Evolutionary conservation across 148 eudicot genomes (phyloP).

Genomic region (Dianthus caryophyllus): DNA sequence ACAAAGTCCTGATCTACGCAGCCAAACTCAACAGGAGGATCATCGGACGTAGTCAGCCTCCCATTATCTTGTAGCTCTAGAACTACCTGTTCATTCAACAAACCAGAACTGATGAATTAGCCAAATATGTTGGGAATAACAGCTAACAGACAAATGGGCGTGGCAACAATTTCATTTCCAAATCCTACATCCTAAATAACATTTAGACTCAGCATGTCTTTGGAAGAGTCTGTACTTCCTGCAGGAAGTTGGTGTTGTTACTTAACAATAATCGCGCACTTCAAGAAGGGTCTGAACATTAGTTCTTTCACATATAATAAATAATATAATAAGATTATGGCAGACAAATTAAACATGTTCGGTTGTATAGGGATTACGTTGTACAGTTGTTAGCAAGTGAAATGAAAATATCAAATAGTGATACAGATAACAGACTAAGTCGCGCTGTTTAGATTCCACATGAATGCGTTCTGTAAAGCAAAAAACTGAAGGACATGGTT

Average conservation of each 20-base stretch:
- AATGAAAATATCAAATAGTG: background rate
- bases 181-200: background rate
- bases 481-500: background rate
- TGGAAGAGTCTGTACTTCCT: background rate
- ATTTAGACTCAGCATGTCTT: background rate
- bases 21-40: conserved; percentile 82
- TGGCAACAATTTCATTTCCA: background rate
- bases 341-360: background rate
- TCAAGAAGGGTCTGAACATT: background rate
- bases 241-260: background rate
- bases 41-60: conserved; percentile 73
- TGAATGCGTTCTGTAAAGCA: background rate
- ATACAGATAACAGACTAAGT: no score
- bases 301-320: background rate
- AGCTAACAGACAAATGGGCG: background rate
- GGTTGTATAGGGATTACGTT: background rate
- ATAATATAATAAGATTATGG: background rate
- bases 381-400: background rate
- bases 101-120: background rate
- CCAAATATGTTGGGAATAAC: background rate
- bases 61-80: conserved; percentile 79
- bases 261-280: background rate
- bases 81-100: conserved; percentile 47
- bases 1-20: conserved; percentile 56
- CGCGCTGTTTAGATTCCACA: background rate